A percentile compares a stretch with the other conserved stretches of the same genome.
Evolutionary conservation across 2,329 filamentous ascomycete genomes (phyloP).

Genomic region (Claviceps arundinis): DNA sequence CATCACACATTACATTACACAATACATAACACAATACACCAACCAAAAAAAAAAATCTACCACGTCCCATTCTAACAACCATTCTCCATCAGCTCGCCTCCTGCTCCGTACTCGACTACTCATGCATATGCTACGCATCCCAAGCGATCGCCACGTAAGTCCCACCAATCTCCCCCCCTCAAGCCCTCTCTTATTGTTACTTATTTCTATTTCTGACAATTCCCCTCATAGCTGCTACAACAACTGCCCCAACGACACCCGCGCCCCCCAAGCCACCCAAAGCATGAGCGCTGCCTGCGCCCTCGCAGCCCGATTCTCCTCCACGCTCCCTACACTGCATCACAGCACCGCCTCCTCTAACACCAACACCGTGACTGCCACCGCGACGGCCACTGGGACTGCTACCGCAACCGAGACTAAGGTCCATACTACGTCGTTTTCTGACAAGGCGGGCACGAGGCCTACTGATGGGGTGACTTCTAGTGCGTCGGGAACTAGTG

Average conservation of each 20-base stretch:
- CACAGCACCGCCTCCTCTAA: constrained; percentile 9
- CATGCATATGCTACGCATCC: constrained; percentile 33
- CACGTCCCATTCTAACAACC: too few relatives aligned
- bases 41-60: too few relatives aligned
- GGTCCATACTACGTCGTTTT: constrained; percentile 9
- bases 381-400: constrained; percentile 7
- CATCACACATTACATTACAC: too few relatives aligned
- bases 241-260: constrained; percentile 40
- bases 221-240: constrained; percentile 32
- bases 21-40: too few relatives aligned
- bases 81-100: constrained; percentile 15
- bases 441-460: background rate
- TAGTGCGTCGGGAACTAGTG: background rate
- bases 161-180: background rate
- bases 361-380: background rate
- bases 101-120: constrained; percentile 29
- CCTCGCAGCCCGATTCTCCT: constrained; percentile 29
- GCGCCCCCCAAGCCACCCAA: constrained; percentile 19
- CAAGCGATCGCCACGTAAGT: constrained; percentile 33
- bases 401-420: constrained; percentile 9
- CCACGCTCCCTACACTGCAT: constrained; percentile 10
- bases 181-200: too few relatives aligned
- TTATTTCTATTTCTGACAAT: too few relatives aligned
- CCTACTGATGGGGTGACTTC: too few relatives aligned
- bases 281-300: constrained; percentile 32